Conservation (phyloP, 2,329 filamentous ascomycete genomes). For the Diplodia corticola region DNA sequence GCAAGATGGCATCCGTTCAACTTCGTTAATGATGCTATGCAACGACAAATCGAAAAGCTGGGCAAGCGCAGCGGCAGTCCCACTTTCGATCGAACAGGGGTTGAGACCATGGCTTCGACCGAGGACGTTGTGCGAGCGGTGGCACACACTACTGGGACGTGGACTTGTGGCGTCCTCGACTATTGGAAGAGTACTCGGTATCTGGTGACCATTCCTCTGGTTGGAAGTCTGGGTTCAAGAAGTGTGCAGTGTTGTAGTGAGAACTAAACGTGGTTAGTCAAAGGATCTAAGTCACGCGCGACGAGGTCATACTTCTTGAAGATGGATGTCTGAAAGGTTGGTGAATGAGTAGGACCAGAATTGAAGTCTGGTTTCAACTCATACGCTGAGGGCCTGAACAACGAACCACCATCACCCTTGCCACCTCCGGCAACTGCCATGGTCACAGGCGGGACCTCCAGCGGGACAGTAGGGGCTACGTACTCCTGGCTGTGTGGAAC, state of each 20-base stretch:
- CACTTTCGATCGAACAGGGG: slow-evolving; percentile 5
- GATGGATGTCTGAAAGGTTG: slow-evolving; percentile 51
- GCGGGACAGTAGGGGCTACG: slow-evolving; percentile 28
- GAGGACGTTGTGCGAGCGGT: neutral
- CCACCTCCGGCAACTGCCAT: slow-evolving; percentile 26
- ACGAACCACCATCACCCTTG: slow-evolving; percentile 38
- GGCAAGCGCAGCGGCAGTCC: slow-evolving; percentile 12
- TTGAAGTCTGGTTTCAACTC: slow-evolving; percentile 47
- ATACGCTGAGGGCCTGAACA: slow-evolving; percentile 49
- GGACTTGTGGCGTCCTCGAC: slow-evolving; percentile 41
- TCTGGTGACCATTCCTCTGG: slow-evolving; percentile 55
- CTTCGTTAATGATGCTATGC: slow-evolving; percentile 18
- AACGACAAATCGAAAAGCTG: slow-evolving; percentile 19
- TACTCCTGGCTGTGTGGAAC: slow-evolving; percentile 37
- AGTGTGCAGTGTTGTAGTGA: slow-evolving; percentile 55
- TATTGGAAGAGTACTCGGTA: slow-evolving; percentile 43
- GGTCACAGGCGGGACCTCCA: slow-evolving; percentile 14
- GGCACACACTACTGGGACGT: slow-evolving; percentile 22
- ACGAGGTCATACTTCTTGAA: slow-evolving; percentile 48
- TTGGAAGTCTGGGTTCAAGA: slow-evolving; percentile 54
- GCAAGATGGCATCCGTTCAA: slow-evolving; percentile 1
- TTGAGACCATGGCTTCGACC: neutral
- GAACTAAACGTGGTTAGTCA: slow-evolving; percentile 41
- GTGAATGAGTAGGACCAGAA: slow-evolving; percentile 37
- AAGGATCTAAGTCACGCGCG: neutral